A percentile compares a stretch with the other conserved stretches of the same genome.
Conservation (phyloP, 2,329 filamentous ascomycete species). For the Whalleya microplaca region DNA sequence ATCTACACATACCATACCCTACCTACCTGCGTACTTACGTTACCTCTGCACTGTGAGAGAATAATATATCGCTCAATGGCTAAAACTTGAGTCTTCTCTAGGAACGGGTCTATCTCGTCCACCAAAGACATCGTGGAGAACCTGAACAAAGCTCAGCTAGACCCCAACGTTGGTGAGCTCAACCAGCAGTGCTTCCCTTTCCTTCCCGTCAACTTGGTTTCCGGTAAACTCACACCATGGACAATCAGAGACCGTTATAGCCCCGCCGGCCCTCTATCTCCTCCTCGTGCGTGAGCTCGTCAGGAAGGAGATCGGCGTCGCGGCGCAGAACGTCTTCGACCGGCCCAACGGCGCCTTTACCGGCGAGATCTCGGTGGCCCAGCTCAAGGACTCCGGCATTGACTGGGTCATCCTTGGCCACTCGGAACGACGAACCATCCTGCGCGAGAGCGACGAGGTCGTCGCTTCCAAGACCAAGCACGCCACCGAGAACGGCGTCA, state of each 20-base stretch:
- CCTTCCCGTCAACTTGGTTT: not conserved
- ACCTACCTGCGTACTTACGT: too few species aligned
- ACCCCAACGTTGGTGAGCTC: conserved; percentile 70
- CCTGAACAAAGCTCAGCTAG: conserved; percentile 84
- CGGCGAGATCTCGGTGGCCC: conserved; percentile 90
- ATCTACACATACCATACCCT: conserved; percentile 23
- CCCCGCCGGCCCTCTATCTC: conserved; percentile 90
- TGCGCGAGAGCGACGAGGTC: conserved; percentile 83
- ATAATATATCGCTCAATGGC: conserved; percentile 1
- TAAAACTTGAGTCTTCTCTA: conserved; percentile 42
- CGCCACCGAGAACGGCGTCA: conserved; percentile 82
- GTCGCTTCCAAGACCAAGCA: conserved; percentile 94
- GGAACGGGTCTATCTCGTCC: conserved; percentile 90
- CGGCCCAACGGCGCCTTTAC: conserved; percentile 97
- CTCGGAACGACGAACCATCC: conserved; percentile 89
- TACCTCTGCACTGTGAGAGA: conserved; percentile 26
- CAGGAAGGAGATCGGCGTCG: conserved; percentile 77
- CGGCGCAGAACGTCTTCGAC: conserved; percentile 96
- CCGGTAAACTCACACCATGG: conserved; percentile 15
- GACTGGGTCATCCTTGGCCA: conserved; percentile 92
- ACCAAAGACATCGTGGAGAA: conserved; percentile 90
- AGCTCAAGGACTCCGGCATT: conserved; percentile 87
- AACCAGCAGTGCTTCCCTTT: conserved; percentile 27
- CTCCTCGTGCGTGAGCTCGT: conserved; percentile 81
- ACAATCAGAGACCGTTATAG: conserved; percentile 83